Conservation (phyloP, 2,329 filamentous ascomycete genomes). For the Diaporthe aspalathi region DNA sequence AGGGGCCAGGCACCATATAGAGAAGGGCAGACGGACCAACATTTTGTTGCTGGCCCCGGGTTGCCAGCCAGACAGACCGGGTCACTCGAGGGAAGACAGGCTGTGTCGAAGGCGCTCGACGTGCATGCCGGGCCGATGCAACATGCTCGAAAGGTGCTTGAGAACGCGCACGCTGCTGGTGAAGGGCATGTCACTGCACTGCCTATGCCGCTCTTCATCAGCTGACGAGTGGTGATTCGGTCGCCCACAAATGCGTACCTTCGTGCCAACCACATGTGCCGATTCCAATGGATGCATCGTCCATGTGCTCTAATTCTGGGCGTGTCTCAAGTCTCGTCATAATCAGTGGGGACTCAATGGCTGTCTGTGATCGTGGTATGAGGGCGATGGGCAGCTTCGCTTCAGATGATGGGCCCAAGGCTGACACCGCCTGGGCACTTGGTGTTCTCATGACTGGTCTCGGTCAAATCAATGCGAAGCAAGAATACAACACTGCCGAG, state of each 20-base stretch:
- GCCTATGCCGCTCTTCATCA: not conserved
- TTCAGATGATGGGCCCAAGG: not conserved
- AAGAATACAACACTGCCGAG: not conserved
- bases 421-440: not conserved
- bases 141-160: not conserved
- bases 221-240: not conserved
- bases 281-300: not conserved
- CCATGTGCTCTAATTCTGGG: no score
- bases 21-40: not conserved
- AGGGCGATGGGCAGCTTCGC: not conserved
- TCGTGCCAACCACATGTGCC: not conserved
- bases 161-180: not conserved
- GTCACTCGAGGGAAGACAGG: not conserved
- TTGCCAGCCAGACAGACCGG: not conserved
- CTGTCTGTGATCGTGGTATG: not conserved
- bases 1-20: rapidly evolving
- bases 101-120: slow-evolving; percentile 1
- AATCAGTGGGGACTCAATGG: not conserved
- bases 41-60: not conserved
- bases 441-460: not conserved
- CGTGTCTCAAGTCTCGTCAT: not conserved
- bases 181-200: slow-evolving; percentile 1
- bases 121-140: not conserved
- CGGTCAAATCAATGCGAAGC: rapidly evolving
- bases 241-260: not conserved